Conservation (phyloP, 2,329 filamentous ascomycete species). For the Colletotrichum sansevieriae region DNA sequence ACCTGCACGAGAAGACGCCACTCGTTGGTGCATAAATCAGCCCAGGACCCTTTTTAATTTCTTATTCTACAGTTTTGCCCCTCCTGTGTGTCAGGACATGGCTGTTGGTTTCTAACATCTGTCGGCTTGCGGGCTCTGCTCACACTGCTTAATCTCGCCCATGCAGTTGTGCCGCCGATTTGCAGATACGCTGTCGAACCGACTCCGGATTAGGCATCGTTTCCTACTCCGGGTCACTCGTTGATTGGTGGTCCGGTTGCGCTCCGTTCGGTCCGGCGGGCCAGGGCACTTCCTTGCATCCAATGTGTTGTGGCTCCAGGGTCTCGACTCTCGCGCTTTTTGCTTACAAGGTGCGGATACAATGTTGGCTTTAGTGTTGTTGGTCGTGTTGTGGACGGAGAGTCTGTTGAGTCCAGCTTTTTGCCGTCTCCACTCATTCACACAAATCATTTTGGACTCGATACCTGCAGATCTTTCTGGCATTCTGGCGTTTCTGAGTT, state of each 20-base stretch:
- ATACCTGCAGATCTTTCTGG: not conserved
- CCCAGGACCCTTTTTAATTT: slow-evolving; percentile 30
- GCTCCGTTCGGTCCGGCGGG: slow-evolving; percentile 15
- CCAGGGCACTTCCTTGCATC: not conserved
- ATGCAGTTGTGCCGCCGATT: slow-evolving; percentile 23
- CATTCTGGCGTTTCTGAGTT: not conserved
- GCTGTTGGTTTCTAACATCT: slow-evolving; percentile 1
- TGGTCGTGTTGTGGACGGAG: not conserved
- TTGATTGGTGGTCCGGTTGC: slow-evolving; percentile 16
- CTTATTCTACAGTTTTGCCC: slow-evolving; percentile 5
- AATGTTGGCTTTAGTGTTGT: not conserved
- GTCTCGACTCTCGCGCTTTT: not conserved
- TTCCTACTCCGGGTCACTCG: not conserved
- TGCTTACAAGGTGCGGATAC: not conserved
- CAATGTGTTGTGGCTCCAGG: slow-evolving; percentile 1
- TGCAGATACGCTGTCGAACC: slow-evolving; percentile 11
- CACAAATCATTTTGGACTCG: not conserved
- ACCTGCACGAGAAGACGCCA: slow-evolving; percentile 18
- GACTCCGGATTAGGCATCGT: not conserved
- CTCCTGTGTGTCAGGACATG: not conserved
- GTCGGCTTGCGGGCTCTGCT: slow-evolving; percentile 2
- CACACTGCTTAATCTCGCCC: slow-evolving; percentile 11
- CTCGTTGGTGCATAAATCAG: slow-evolving; percentile 33
- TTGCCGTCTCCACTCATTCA: slow-evolving; percentile 7
- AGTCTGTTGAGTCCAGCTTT: not conserved